Evolutionary conservation across 2,329 filamentous ascomycete genomes (phyloP).

Genomic region (Westerdykella sp.): DNA sequence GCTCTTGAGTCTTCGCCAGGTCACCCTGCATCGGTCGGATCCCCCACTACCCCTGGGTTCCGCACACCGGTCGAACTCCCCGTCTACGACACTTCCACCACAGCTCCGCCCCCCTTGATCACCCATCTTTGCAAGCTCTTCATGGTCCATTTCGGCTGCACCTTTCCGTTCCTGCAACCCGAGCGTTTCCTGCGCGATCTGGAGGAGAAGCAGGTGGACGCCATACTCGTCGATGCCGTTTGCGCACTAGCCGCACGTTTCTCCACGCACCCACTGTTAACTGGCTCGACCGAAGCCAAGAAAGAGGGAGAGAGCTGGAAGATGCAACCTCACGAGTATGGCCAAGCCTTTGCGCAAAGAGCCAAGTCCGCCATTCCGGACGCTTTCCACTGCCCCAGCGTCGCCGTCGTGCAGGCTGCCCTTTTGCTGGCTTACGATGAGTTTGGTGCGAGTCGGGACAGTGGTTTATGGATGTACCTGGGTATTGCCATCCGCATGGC

Average conservation of each 20-base stretch:
- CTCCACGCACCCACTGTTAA: constrained; percentile 54
- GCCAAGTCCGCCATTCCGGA: constrained; percentile 79
- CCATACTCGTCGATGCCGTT: constrained; percentile 79
- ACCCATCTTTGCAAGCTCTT: constrained; percentile 72
- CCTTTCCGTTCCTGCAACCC: constrained; percentile 73
- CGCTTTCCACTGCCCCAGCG: constrained; percentile 73
- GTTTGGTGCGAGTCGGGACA: constrained; percentile 82
- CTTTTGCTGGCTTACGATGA: constrained; percentile 81
- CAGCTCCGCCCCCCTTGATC: constrained; percentile 68
- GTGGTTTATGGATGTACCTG: constrained; percentile 88
- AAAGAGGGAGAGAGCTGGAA: constrained; percentile 18
- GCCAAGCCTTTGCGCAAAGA: constrained; percentile 70
- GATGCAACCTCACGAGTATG: constrained; percentile 56
- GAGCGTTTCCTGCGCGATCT: constrained; percentile 68
- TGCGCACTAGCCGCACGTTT: constrained; percentile 79
- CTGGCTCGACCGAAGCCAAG: constrained; percentile 47
- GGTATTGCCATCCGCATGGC: constrained; percentile 81
- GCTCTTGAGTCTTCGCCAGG: constrained; percentile 32
- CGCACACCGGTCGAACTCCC: constrained; percentile 48
- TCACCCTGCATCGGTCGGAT: constrained; percentile 23
- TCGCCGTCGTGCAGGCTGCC: constrained; percentile 78
- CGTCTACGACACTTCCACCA: constrained; percentile 68
- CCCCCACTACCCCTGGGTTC: constrained; percentile 34
- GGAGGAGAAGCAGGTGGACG: constrained; percentile 72
- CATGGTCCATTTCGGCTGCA: constrained; percentile 76